These are phyloP conservation scores for Ascochyta fabae DNA, from an alignment of 2,329 filamentous ascomycete species.

Conservation along the genomic window DNA sequence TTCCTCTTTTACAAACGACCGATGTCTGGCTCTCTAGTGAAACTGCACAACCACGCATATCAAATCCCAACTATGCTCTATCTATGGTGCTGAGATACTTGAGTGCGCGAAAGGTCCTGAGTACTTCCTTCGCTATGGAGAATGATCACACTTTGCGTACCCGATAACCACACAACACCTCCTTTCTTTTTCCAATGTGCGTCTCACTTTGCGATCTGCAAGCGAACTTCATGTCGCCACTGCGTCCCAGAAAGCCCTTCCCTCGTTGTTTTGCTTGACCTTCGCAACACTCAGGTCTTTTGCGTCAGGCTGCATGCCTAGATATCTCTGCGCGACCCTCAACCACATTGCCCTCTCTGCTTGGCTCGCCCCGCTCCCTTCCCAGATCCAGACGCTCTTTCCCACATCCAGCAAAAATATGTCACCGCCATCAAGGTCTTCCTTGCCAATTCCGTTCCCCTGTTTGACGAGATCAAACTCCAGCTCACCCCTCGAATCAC, in stretches of 20 bases:
- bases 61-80: too few relatives aligned
- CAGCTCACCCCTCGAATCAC: conserved; percentile 65
- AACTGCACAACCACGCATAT: too few relatives aligned
- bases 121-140: too few relatives aligned
- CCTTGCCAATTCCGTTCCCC: conserved; percentile 52
- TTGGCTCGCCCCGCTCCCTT: conserved; percentile 64
- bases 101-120: too few relatives aligned
- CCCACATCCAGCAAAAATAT: conserved; percentile 69
- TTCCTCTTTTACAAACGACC: too few relatives aligned
- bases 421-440: conserved; percentile 64
- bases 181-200: too few relatives aligned
- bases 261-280: conserved; percentile 64
- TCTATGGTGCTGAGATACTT: too few relatives aligned
- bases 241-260: conserved; percentile 58
- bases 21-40: too few relatives aligned
- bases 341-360: conserved; percentile 68
- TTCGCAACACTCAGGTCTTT: conserved; percentile 60
- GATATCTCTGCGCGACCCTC: conserved; percentile 63
- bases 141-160: too few relatives aligned
- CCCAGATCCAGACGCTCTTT: conserved; percentile 69
- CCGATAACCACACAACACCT: too few relatives aligned
- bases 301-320: conserved; percentile 54
- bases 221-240: conserved; percentile 38
- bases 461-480: conserved; percentile 66
- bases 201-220: too few relatives aligned